Percentiles rank a stretch among this genome's conserved stretches.
Conservation (phyloP, 768 basidiomycete genomes). For the Candolleomyces eurysporus region DNA sequence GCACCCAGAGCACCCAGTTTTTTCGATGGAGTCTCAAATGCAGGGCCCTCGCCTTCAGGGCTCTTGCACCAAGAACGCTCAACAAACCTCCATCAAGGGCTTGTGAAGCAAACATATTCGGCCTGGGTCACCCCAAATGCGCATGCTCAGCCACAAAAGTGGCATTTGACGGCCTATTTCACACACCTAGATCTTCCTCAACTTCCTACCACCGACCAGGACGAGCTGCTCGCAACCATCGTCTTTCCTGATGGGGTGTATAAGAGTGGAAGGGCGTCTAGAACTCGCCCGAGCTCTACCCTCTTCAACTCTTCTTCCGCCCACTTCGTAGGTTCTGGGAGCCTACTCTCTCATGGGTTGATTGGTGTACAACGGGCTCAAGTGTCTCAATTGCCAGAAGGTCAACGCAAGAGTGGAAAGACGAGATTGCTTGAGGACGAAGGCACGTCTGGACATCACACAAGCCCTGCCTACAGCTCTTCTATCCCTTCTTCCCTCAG, state of each 20-base stretch:
- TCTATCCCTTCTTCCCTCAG: too few relatives aligned
- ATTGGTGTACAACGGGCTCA: too few relatives aligned
- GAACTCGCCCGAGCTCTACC: too few relatives aligned
- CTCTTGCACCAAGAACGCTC: constrained; percentile 58
- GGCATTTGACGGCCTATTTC: constrained; percentile 64
- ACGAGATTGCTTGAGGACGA: too few relatives aligned
- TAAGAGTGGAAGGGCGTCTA: too few relatives aligned
- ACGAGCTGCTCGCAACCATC: constrained; percentile 40
- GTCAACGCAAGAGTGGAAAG: too few relatives aligned
- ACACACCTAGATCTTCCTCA: constrained; percentile 45
- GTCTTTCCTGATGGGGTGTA: constrained; percentile 48
- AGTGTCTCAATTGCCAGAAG: too few relatives aligned
- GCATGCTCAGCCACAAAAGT: constrained; percentile 52
- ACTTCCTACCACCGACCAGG: constrained; percentile 47
- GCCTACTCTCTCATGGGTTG: too few relatives aligned
- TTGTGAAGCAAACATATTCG: constrained; percentile 74
- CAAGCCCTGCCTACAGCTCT: too few relatives aligned
- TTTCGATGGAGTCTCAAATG: constrained; percentile 54
- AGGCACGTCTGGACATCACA: too few relatives aligned
- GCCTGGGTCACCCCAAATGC: constrained; percentile 52
- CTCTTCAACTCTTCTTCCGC: too few relatives aligned
- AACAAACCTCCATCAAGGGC: constrained; percentile 49
- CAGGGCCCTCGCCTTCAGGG: constrained; percentile 50
- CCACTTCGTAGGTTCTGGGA: too few relatives aligned
- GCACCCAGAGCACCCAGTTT: constrained; percentile 43